Conservation (phyloP, 805 yeast species). For the Saturnispora galanensis region DNA sequence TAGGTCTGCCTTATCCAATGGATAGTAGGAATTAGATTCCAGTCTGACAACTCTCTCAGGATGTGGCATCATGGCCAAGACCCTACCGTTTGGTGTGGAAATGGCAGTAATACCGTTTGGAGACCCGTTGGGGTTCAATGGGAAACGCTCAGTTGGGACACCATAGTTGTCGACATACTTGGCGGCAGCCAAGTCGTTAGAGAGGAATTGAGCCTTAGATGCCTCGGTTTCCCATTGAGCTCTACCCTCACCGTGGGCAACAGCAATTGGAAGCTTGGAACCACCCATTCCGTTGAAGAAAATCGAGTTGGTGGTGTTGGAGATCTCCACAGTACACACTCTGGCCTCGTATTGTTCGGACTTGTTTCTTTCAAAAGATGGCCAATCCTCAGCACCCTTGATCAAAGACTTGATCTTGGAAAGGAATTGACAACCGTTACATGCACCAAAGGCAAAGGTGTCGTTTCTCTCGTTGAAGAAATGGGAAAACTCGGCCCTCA, state of each 20-base stretch:
- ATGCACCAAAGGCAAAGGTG: constrained; percentile 95
- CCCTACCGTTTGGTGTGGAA: constrained; percentile 84
- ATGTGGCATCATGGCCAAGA: constrained; percentile 97
- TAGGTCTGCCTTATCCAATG: constrained; percentile 42
- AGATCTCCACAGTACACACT: constrained; percentile 76
- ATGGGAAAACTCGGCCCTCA: constrained; percentile 62
- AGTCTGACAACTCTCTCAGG: constrained; percentile 90
- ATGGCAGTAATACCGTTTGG: constrained; percentile 91
- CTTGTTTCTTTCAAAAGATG: constrained; percentile 79
- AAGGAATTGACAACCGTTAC: constrained; percentile 97
- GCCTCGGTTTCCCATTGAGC: constrained; percentile 53
- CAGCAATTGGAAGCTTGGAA: constrained; percentile 91
- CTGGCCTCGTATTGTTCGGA: constrained; percentile 97
- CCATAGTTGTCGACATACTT: constrained; percentile 91
- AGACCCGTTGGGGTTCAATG: constrained; percentile 95
- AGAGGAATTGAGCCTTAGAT: constrained; percentile 39
- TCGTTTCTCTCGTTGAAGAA: constrained; percentile 83
- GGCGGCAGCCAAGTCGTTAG: constrained; percentile 50
- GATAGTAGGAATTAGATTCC: constrained; percentile 89
- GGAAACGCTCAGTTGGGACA: constrained; percentile 68
- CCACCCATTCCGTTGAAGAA: constrained; percentile 88
- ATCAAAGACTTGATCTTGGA: constrained; percentile 76
- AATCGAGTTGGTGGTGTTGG: constrained; percentile 38
- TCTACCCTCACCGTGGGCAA: constrained; percentile 98
- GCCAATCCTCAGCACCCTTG: constrained; percentile 95